These are phyloP conservation scores for Aspergillus tanneri DNA, from an alignment of 2,329 filamentous ascomycete genomes.

Conservation along the genomic window DNA sequence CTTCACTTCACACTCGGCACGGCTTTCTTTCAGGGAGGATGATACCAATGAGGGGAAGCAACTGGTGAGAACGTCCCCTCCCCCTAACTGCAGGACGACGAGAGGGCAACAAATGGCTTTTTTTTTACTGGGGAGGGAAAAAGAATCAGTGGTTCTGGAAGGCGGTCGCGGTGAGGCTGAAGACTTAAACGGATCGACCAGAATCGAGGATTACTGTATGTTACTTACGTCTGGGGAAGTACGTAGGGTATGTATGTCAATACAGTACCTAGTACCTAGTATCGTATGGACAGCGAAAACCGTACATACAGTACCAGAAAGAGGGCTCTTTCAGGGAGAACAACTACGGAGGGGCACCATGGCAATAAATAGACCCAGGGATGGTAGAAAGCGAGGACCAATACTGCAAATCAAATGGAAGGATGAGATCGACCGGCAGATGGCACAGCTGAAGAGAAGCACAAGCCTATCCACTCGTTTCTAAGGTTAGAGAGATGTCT, in stretches of 20 bases:
- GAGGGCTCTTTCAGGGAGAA: too few species aligned
- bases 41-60: conserved; percentile 1
- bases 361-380: too few species aligned
- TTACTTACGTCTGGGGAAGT: too few species aligned
- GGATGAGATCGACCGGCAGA: conserved; percentile 19
- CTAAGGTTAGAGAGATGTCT: conserved; percentile 25
- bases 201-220: too few species aligned
- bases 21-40: conserved; percentile 1
- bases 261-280: too few species aligned
- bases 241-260: too few species aligned
- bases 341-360: too few species aligned
- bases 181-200: conserved; percentile 1
- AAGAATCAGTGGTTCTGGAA: conserved; percentile 19
- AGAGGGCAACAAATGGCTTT: not conserved
- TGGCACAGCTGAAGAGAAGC: conserved; percentile 17
- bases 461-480: conserved; percentile 17
- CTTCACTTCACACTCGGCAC: too few species aligned
- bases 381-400: too few species aligned
- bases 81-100: conserved; percentile 15
- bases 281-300: too few species aligned
- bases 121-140: conserved; percentile 1
- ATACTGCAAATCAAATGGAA: conserved; percentile 23
- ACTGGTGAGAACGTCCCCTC: conserved; percentile 15
- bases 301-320: too few species aligned
- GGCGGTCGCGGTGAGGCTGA: conserved; percentile 33